Evolutionary conservation across 2,329 filamentous ascomycete species (phyloP), one percentile per base, ranked within the genome.

Genomic region (Phialophora expanda): DNA sequence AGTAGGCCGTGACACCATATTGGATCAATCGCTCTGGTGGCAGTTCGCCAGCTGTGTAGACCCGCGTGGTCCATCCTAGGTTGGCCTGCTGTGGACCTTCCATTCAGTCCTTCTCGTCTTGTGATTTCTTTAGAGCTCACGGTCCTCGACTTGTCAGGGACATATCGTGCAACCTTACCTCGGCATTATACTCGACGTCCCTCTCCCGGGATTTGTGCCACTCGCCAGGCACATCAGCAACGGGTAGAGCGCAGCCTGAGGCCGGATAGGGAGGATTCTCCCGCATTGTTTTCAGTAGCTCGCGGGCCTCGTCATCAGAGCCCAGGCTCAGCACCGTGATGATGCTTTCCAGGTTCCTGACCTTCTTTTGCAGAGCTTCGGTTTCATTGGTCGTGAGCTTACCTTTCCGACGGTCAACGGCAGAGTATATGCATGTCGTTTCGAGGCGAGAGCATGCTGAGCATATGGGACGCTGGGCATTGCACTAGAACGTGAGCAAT

Each of bases 211-310:
- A 50, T 8, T n/a, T 48, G 9, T 53, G 57, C 51, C 58, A 65
- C 14, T 61, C 57, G 4, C 56, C 38, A 20, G 61, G 44, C 26
- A 34, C 51, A 12, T 61, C 57, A 14, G 28, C 46, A 30, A 62
- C 22, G 12, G 24, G 24, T 9, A 32, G 44, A n/a, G 34, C 22
- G 17, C 14, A 5, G 12, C 53, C 57, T 24, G 50, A 20, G 44
- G 58, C 44, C 11, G 48, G 58, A 41, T 32, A 5, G 22, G 30
- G 58, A 34, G 28, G 24, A 4, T 58, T 48, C 17, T 48, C 26
- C 44, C 64, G 53, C n/a, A 66, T 62, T n/a, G 50, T 62, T 17
- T 54, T 62, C 32, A 66, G 26, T 30, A 66, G 22, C n/a, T 62
- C 59, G 41, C 14, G 34, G 20, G 59, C 59, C 14, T 66, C 64